Evolutionary conservation across 1,284 basidiomycete genomes (phyloP), one percentile per base, ranked within the genome.

Genomic region (Cutaneotrichosporon sp.): DNA sequence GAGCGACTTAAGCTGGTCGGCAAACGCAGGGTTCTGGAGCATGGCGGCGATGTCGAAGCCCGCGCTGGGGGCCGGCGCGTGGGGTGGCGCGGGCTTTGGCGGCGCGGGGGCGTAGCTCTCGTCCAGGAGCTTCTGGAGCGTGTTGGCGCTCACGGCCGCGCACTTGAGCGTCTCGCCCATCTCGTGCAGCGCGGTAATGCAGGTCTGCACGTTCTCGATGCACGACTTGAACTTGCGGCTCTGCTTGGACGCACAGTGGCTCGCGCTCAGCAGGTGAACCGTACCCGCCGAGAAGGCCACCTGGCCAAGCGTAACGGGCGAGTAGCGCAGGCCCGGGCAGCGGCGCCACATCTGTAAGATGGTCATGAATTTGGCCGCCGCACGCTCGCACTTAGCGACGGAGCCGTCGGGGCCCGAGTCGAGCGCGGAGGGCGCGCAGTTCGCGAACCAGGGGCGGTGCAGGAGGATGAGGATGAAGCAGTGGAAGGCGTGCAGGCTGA

Each of bases 271-370:
- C 14, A 76, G 65, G 47, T 67, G 64, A 27, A 76, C 68, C 0
- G 74, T 72, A 0, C 72, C 74, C 1, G 72, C 69, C 6, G 65
- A 65, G 57, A 74, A 76, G 18, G 66, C 63, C 24, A 74, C 67
- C 46, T 76, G 70, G 25, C 62, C 65, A 3, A 70, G 54, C 31
- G 71, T 67, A 34, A 72, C 68, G 8, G 70, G 70, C 18, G 64
- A 68, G 62, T 67, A 71, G 14, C 70, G 69, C n/a, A 76, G 56
- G 1, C 73, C 73, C 2, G 72, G 71, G 10, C 60, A 67, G 14
- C 54, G 56, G 29, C 68, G 60, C 58, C 65, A 70, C 13, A 72
- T 54, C 55, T 60, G 60, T 24, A 67, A 54, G 22, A 70, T 64
- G 22, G 62, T 49, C 33, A 73, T 65, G n/a, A 72, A 66, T 25